A percentile compares a stretch with the other conserved stretches of the same genome.
These are phyloP conservation scores for Prunus yedoensis DNA, from an alignment of 331 rosid species.

Conservation along the genomic window DNA sequence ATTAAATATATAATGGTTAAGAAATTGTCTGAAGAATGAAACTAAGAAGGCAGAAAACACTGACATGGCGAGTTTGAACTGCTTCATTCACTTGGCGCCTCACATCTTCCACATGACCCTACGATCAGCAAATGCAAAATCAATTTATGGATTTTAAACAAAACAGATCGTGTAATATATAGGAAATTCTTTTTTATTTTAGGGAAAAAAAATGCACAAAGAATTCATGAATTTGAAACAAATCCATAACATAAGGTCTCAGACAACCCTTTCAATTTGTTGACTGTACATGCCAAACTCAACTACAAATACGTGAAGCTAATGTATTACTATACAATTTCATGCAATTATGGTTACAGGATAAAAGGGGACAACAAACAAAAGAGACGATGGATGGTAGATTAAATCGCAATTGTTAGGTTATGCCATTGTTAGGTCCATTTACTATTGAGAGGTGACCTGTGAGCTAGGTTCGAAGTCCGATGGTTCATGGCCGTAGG, in stretches of 20 bases:
- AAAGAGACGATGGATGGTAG: background rate
- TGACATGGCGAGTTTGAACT: slow-evolving; percentile 84
- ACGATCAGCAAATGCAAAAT: slow-evolving; percentile 36
- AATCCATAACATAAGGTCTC: background rate
- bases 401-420: background rate
- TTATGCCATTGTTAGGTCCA: background rate
- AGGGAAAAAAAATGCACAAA: slow-evolving; percentile 29
- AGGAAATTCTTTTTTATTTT: background rate
- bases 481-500: background rate
- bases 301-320: background rate
- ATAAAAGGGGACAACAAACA: background rate
- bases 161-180: background rate
- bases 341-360: slow-evolving; percentile 7
- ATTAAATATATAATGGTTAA: background rate
- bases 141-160: slow-evolving; percentile 12
- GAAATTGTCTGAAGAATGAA: slow-evolving; percentile 16
- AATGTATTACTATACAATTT: background rate
- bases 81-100: slow-evolving; percentile 92
- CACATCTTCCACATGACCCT: slow-evolving; percentile 92
- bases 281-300: background rate
- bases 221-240: slow-evolving; percentile 11
- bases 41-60: slow-evolving; percentile 42
- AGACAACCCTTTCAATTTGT: background rate
- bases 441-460: too few species aligned
- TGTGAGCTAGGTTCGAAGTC: too few species aligned